Conservation (phyloP, 75 land plant genomes). For the Gnetum montanum region DNA sequence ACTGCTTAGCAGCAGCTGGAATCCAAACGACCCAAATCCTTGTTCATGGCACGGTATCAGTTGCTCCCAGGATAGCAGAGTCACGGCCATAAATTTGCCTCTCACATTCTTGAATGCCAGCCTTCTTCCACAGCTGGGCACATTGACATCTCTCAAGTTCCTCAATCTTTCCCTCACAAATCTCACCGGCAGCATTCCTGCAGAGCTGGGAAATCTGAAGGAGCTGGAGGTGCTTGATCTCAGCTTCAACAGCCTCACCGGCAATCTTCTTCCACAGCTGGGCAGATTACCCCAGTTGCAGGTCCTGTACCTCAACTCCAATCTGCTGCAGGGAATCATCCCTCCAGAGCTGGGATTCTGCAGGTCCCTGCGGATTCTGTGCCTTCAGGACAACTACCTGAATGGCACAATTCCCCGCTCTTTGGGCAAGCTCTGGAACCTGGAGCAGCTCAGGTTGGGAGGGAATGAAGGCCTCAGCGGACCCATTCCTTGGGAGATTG, state of each 20-base stretch:
- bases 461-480: slow-evolving; percentile 64
- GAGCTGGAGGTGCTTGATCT: slow-evolving; percentile 54
- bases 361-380: slow-evolving; percentile 44
- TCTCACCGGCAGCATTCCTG: slow-evolving; percentile 59
- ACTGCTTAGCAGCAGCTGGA: slow-evolving; percentile 40
- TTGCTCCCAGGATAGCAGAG: slow-evolving; percentile 47
- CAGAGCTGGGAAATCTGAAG: slow-evolving; percentile 40
- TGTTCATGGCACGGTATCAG: slow-evolving; percentile 74
- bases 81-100: slow-evolving; percentile 55
- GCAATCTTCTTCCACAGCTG: slow-evolving; percentile 45
- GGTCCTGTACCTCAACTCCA: slow-evolving; percentile 52
- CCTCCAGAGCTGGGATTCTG: slow-evolving; percentile 46
- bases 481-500: slow-evolving; percentile 62
- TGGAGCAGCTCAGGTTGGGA: slow-evolving; percentile 63
- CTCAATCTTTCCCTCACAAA: slow-evolving; percentile 68
- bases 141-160: slow-evolving; percentile 58
- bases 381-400: slow-evolving; percentile 73
- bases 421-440: slow-evolving; percentile 50
- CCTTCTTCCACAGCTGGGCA: slow-evolving; percentile 21
- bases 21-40: slow-evolving; percentile 47
- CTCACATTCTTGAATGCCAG: slow-evolving; percentile 54
- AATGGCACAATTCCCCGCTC: slow-evolving; percentile 63
- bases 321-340: slow-evolving; percentile 38
- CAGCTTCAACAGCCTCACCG: slow-evolving; percentile 52
- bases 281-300: slow-evolving; percentile 37